These are phyloP conservation scores for Aspergillus sp. DNA, from an alignment of 2,329 filamentous ascomycete genomes.

Conservation along the genomic window DNA sequence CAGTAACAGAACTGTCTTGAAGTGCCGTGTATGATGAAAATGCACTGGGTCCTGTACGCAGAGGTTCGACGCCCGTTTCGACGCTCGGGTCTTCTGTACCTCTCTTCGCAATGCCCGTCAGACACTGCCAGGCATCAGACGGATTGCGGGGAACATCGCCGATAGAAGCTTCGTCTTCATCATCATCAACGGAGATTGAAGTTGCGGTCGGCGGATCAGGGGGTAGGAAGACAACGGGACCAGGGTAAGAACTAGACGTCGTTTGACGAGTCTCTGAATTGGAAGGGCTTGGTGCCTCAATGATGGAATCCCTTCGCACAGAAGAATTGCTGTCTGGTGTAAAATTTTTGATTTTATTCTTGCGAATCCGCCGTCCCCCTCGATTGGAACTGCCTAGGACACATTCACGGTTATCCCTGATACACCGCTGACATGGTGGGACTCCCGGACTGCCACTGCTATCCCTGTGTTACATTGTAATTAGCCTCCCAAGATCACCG, in stretches of 20 bases:
- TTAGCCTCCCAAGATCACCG: slow-evolving; percentile 1
- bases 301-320: slow-evolving; percentile 29
- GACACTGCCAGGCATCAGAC: slow-evolving; percentile 52
- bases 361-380: slow-evolving; percentile 59
- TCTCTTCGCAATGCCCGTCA: slow-evolving; percentile 48
- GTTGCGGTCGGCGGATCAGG: slow-evolving; percentile 33
- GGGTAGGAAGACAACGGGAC: slow-evolving; percentile 37
- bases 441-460: slow-evolving; percentile 51
- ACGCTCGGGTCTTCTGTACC: slow-evolving; percentile 28
- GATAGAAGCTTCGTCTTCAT: slow-evolving; percentile 45
- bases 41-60: slow-evolving; percentile 24
- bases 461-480: slow-evolving; percentile 33
- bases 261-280: slow-evolving; percentile 30
- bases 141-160: slow-evolving; percentile 48
- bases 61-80: slow-evolving; percentile 25
- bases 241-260: slow-evolving; percentile 33
- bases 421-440: slow-evolving; percentile 60
- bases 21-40: slow-evolving; percentile 30
- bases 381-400: slow-evolving; percentile 61
- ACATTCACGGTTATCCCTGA: slow-evolving; percentile 60
- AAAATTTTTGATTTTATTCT: slow-evolving; percentile 48
- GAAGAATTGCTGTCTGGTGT: slow-evolving; percentile 29
- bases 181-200: slow-evolving; percentile 36
- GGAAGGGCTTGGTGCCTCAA: slow-evolving; percentile 27
- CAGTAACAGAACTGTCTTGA: slow-evolving; percentile 28